Percentiles rank a stretch among this genome's conserved stretches.
phyloP scores from a whole-genome alignment of 257 asterid species.

The Jacaranda mimosifolia region DNA sequence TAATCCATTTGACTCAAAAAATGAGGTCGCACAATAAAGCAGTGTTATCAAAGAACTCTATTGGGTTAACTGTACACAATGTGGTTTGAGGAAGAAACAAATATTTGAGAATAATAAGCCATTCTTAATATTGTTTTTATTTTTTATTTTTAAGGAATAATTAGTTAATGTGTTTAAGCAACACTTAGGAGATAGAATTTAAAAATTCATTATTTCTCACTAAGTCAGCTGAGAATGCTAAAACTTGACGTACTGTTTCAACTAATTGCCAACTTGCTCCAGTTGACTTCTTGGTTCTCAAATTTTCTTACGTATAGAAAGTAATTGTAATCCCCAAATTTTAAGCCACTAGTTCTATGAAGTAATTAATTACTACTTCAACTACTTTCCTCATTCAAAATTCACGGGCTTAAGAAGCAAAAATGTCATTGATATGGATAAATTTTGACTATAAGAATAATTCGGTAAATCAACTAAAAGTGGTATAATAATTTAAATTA shows the following conservation, averaged over 20 bases:
- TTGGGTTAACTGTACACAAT: neutral
- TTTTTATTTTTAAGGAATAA: neutral
- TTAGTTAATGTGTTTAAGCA: conserved; percentile 10
- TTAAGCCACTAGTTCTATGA: neutral
- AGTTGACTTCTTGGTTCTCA: neutral
- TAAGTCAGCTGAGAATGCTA: conserved; percentile 12
- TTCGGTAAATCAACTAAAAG: too few relatives aligned
- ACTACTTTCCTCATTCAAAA: neutral
- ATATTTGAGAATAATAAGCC: neutral
- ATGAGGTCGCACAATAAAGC: too few relatives aligned
- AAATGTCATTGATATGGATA: too few relatives aligned
- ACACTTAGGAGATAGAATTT: conserved; percentile 23
- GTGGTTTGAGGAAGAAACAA: neutral
- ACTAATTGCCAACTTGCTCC: conserved; percentile 6
- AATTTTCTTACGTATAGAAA: neutral
- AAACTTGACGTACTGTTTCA: conserved; percentile 23
- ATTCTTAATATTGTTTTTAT: neutral
- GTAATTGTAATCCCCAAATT: neutral
- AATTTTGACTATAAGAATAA: too few relatives aligned
- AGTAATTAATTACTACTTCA: neutral
- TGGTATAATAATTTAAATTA: too few relatives aligned
- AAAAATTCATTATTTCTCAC: neutral
- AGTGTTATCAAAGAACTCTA: too few relatives aligned
- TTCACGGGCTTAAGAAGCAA: too few relatives aligned
- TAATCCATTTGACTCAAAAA: too few relatives aligned